Evolutionary conservation across 106 monocot species (phyloP).

Genomic region (Agapanthus africanus): DNA sequence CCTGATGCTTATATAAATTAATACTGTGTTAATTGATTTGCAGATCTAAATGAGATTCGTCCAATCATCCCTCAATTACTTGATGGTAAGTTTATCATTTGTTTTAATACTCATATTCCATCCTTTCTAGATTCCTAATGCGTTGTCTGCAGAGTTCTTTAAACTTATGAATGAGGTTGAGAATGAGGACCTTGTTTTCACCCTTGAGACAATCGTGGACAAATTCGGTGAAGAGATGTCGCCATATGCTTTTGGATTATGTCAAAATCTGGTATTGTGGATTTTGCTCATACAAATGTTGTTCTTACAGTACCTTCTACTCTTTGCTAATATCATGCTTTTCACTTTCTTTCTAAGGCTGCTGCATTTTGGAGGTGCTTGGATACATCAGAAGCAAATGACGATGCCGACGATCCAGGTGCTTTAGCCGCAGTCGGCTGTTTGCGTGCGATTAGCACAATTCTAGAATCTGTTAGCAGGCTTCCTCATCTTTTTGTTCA

Average conservation of each 20-base stretch:
- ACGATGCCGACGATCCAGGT: constrained; percentile 83
- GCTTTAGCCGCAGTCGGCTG: constrained; percentile 96
- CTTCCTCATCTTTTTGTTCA: constrained; percentile 89
- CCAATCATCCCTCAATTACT: constrained; percentile 91
- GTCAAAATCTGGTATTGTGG: constrained; percentile 79
- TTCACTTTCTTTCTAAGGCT: constrained; percentile 33
- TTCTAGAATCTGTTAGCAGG: constrained; percentile 90
- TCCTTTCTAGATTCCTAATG: background rate
- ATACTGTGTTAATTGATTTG: constrained; percentile 5
- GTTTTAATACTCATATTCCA: background rate
- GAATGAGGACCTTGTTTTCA: constrained; percentile 97
- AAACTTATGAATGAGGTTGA: constrained; percentile 99
- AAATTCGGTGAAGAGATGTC: constrained; percentile 99
- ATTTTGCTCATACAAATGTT: background rate
- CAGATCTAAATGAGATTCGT: constrained; percentile 94
- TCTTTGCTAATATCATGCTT: background rate
- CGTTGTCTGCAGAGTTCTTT: constrained; percentile 63
- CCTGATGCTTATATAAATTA: background rate
- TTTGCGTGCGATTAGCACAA: constrained; percentile 96
- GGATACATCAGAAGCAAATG: constrained; percentile 72
- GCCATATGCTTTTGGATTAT: constrained; percentile 92
- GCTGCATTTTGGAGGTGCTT: constrained; percentile 94
- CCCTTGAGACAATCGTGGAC: constrained; percentile 95
- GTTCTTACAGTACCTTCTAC: background rate
- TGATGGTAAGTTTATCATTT: constrained; percentile 55